Evolutionary conservation across 371 early-diverging fungal genomes (phyloP).

Genomic region (Mortierella sp.): DNA sequence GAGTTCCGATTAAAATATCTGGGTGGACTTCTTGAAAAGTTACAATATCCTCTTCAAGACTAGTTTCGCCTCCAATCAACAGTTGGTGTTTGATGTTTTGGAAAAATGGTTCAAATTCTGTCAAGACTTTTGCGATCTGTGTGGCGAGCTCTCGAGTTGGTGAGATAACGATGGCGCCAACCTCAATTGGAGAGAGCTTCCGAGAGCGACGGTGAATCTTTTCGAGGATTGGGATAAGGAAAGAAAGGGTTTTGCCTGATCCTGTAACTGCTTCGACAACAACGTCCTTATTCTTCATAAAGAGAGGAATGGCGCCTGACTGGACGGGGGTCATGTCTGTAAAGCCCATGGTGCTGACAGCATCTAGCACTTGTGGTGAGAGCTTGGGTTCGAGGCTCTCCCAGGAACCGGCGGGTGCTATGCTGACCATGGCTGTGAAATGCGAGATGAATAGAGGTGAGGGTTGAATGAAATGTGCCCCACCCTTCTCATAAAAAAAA

Average conservation of each 20-base stretch:
- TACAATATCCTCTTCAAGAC: constrained; percentile 74
- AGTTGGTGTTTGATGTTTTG: constrained; percentile 56
- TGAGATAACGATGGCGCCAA: constrained; percentile 94
- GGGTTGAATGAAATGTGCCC: neutral
- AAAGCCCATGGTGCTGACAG: constrained; percentile 68
- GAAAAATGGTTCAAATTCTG: constrained; percentile 64
- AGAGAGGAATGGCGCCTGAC: constrained; percentile 89
- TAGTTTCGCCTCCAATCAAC: constrained; percentile 67
- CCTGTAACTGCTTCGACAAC: constrained; percentile 99
- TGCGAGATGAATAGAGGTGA: neutral
- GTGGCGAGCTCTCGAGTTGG: constrained; percentile 97
- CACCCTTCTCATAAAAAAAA: neutral
- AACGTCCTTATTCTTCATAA: constrained; percentile 95
- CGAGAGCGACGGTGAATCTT: constrained; percentile 75
- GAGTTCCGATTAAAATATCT: constrained; percentile 96
- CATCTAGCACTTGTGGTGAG: constrained; percentile 49
- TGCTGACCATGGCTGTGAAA: constrained; percentile 26
- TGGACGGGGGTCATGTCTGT: constrained; percentile 90
- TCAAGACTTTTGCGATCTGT: constrained; percentile 89
- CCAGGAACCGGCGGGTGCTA: constrained; percentile 63
- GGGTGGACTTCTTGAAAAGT: constrained; percentile 71
- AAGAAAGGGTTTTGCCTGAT: constrained; percentile 99
- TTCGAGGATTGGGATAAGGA: constrained; percentile 96
- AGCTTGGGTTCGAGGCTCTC: constrained; percentile 60
- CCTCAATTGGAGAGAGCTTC: constrained; percentile 73